phyloP scores from a whole-genome alignment of 202 grass and related monocot genomes.

The Zizania palustris region DNA sequence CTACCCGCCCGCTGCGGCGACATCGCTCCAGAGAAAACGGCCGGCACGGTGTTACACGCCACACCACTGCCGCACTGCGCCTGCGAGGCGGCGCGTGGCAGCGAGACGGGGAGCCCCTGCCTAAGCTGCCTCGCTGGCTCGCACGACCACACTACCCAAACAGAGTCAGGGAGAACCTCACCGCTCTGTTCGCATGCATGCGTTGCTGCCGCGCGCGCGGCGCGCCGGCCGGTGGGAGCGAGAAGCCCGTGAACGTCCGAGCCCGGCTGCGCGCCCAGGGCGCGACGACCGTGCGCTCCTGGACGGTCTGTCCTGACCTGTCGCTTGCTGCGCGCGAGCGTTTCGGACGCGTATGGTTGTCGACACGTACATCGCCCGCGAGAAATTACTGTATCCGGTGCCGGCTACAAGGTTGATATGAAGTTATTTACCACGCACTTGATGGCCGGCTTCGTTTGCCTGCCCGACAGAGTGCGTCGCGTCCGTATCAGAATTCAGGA shows the following conservation, averaged over 20 bases:
- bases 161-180: neutral
- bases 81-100: neutral
- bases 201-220: neutral
- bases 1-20: neutral
- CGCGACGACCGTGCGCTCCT: neutral
- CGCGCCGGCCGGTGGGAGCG: neutral
- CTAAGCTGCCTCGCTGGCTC: neutral
- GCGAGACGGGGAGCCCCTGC: neutral
- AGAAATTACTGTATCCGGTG: neutral
- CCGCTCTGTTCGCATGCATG: neutral
- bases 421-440: neutral
- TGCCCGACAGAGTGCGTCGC: too few relatives aligned
- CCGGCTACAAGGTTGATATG: neutral
- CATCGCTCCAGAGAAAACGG: constrained; percentile 43
- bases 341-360: neutral
- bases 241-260: neutral
- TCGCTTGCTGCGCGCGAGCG: neutral
- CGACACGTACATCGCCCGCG: neutral
- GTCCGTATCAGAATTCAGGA: too few relatives aligned
- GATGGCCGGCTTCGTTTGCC: too few relatives aligned
- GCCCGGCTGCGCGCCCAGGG: neutral
- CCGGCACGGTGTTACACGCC: constrained; percentile 31
- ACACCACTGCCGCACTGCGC: neutral
- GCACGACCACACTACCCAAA: neutral
- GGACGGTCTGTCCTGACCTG: neutral